Evolutionary conservation across 2,329 filamentous ascomycete genomes (phyloP).

Genomic region (Macrophomina phaseolina): DNA sequence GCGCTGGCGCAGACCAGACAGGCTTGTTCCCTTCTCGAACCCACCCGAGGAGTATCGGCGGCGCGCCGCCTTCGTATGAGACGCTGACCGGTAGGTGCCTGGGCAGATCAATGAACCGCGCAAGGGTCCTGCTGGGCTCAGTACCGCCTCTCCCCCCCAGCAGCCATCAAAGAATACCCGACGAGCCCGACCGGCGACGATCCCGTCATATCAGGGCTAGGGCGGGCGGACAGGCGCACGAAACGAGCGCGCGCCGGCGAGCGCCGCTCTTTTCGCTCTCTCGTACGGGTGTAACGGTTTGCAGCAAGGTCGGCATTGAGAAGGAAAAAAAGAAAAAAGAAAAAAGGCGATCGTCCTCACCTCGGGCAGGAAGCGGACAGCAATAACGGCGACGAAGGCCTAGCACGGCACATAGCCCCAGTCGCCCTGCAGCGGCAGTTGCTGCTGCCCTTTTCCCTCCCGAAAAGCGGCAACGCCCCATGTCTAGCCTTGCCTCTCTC

Average conservation of each 20-base stretch:
- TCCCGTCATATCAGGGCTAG: background rate
- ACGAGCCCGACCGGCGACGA: background rate
- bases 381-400: background rate
- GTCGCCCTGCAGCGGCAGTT: background rate
- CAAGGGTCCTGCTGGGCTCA: background rate
- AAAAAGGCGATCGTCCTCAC: background rate
- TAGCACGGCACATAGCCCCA: background rate
- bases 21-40: background rate
- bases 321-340: background rate
- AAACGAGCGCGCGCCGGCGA: background rate
- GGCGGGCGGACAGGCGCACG: background rate
- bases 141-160: too few species aligned
- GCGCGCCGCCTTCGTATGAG: background rate
- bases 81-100: slow-evolving; percentile 4
- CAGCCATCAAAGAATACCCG: background rate
- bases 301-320: background rate
- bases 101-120: slow-evolving; percentile 16
- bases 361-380: background rate
- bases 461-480: too few species aligned
- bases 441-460: background rate
- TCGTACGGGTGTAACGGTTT: slow-evolving; percentile 11
- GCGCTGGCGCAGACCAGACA: background rate
- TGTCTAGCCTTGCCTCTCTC: too few species aligned
- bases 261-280: background rate
- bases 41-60: background rate